Base-by-base conservation (phyloP, 2,329 filamentous ascomycete species). In the Periconia sp. region DNA sequence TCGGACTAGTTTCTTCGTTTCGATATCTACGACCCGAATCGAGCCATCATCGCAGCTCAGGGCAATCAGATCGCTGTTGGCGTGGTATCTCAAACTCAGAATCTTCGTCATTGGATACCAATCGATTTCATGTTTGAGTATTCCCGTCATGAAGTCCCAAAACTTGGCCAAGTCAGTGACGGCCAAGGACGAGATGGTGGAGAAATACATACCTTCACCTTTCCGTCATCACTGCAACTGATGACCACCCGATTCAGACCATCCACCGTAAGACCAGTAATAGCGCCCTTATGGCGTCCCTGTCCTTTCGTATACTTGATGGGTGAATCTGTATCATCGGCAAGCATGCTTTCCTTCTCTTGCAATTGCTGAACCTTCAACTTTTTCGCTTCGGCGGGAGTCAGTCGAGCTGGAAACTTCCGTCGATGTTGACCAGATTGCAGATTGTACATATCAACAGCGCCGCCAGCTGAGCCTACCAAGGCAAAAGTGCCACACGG, bases 391-490 rank as follows among this genome's bases (percentile, higher is more conserved):
- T 95, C 89, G 0, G 84, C 83, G 2, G 87, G 87, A 1, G 87
- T 92, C 32, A 95, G 71, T 31, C 81, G 82, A 7, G 89, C 85
- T 0, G 94, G 94, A 68, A 95, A 99, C 13, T 87, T 84, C 62
- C 95, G 90, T 44, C 92, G 85, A 69, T 95, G 89, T 15, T 86
- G 77, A 31, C 94, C 94, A 31, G 94, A 97, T 68, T 99, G 94
- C 45, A 99, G 76, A 66, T 99, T 99, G 80, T 88, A 97, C 87
- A 95, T 92, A 68, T 96, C 91, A 42, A 99, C 85, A 23, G 84
- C 83, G 29, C 94, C 94, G 25, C 81, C 84, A 21, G 83, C 84
- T 1, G 92, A 96, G 1, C 94, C 94, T 16, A 99, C 79, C 4
- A 97, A 73, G 2, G 92, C 92, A 75, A 99, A 99, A 2, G 89